These are phyloP conservation scores for Striga asiatica DNA, from an alignment of 257 asterid species.

Conservation along the genomic window DNA sequence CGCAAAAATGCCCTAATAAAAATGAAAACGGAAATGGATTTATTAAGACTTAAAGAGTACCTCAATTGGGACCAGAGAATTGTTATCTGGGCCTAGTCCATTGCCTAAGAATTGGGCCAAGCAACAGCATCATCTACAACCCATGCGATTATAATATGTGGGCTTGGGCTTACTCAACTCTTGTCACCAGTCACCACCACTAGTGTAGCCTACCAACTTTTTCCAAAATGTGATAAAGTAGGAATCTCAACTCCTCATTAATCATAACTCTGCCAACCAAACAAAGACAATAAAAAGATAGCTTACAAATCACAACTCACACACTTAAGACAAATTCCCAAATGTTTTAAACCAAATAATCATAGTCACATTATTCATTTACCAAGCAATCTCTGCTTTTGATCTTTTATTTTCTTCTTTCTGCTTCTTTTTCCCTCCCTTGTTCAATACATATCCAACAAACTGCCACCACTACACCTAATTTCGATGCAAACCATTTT, in stretches of 20 bases:
- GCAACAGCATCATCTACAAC: too few species aligned
- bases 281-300: background rate
- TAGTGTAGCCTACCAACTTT: background rate
- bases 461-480: conserved; percentile 51
- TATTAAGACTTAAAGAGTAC: too few species aligned
- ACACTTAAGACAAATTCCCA: background rate
- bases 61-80: too few species aligned
- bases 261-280: background rate
- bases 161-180: background rate
- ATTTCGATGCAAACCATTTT: conserved; percentile 14
- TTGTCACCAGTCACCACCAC: background rate
- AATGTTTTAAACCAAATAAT: conserved; percentile 5
- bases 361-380: conserved; percentile 15
- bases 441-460: conserved; percentile 39
- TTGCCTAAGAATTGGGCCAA: background rate
- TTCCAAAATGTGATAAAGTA: background rate
- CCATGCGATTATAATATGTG: too few species aligned
- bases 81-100: too few species aligned
- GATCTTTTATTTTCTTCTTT: background rate
- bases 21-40: too few species aligned
- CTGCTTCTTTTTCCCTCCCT: conserved; percentile 24
- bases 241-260: background rate
- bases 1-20: too few species aligned
- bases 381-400: conserved; percentile 34
- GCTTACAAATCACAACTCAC: conserved; percentile 3